A percentile compares a stretch with the other conserved stretches of the same genome.
These are phyloP conservation scores for Xylaria sp. DNA, from an alignment of 2,329 filamentous ascomycete species.

Conservation along the genomic window DNA sequence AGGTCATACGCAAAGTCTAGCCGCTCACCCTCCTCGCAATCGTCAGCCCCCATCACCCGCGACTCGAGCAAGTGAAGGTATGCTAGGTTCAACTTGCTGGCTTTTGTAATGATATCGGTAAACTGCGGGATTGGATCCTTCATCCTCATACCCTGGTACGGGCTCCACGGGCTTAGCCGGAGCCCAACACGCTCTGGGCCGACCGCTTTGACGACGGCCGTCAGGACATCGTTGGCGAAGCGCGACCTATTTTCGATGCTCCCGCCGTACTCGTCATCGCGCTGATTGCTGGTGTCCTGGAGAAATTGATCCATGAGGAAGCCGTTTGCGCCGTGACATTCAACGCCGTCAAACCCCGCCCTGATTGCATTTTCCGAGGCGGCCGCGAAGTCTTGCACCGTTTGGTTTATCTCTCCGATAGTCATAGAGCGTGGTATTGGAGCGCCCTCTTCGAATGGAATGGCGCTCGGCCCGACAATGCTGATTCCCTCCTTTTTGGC, in stretches of 20 bases:
- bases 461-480: conserved; percentile 40
- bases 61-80: conserved; percentile 69
- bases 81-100: conserved; percentile 56
- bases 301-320: conserved; percentile 65
- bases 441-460: conserved; percentile 37
- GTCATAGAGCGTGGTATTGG: conserved; percentile 65
- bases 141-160: conserved; percentile 70
- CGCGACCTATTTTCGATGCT: conserved; percentile 39
- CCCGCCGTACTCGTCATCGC: conserved; percentile 35
- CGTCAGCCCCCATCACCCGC: conserved; percentile 51
- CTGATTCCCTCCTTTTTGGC: conserved; percentile 21
- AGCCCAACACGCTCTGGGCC: conserved; percentile 61
- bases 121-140: conserved; percentile 68
- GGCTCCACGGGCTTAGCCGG: conserved; percentile 64
- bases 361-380: conserved; percentile 60
- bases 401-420: conserved; percentile 65
- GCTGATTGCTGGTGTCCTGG: conserved; percentile 34
- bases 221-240: conserved; percentile 56
- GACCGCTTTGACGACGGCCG: conserved; percentile 46
- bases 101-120: conserved; percentile 53
- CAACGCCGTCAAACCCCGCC: conserved; percentile 66
- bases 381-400: conserved; percentile 65
- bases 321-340: conserved; percentile 57
- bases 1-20: conserved; percentile 44
- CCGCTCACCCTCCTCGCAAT: conserved; percentile 44